These are phyloP conservation scores for Lepidium africanum DNA, from an alignment of 345 rosid species.

Conservation along the genomic window DNA sequence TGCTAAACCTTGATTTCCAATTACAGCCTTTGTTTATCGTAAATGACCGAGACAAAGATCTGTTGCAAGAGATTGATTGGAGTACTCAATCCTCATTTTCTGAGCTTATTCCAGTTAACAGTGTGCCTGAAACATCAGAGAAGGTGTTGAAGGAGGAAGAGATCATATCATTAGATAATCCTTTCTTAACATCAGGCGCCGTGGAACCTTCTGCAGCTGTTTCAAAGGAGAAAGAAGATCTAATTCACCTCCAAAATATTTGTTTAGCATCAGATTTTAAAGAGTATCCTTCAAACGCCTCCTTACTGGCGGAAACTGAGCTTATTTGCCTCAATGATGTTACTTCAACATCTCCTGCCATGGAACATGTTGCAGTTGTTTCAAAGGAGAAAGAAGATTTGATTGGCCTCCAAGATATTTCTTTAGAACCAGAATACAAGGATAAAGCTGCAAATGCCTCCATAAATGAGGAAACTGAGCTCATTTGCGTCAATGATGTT, in stretches of 20 bases:
- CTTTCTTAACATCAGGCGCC: slow-evolving; percentile 10
- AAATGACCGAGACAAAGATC: slow-evolving; percentile 1
- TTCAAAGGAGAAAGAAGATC: not conserved
- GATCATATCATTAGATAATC: slow-evolving; percentile 12
- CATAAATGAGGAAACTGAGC: not conserved
- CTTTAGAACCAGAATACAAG: not conserved
- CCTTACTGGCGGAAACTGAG: not conserved
- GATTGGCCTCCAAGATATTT: not conserved
- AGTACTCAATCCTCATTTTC: not conserved
- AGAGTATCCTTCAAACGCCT: not conserved
- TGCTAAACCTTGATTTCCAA: slow-evolving; percentile 33
- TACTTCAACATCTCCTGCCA: not conserved
- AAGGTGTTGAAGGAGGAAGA: slow-evolving; percentile 20
- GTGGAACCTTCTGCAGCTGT: not conserved
- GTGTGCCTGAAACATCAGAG: slow-evolving; percentile 6
- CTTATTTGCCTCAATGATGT: not conserved
- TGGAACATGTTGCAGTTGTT: not conserved
- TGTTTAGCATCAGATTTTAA: not conserved
- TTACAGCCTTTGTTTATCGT: slow-evolving; percentile 3
- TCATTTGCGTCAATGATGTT: not conserved
- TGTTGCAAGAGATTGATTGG: not conserved
- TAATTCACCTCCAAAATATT: not conserved
- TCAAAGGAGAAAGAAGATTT: not conserved
- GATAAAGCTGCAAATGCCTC: not conserved
- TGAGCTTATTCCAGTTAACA: not conserved